A percentile compares a stretch with the other conserved stretches of the same genome.
Conservation (phyloP, 352 stramenopile species). For the Pythium plurisporium region DNA sequence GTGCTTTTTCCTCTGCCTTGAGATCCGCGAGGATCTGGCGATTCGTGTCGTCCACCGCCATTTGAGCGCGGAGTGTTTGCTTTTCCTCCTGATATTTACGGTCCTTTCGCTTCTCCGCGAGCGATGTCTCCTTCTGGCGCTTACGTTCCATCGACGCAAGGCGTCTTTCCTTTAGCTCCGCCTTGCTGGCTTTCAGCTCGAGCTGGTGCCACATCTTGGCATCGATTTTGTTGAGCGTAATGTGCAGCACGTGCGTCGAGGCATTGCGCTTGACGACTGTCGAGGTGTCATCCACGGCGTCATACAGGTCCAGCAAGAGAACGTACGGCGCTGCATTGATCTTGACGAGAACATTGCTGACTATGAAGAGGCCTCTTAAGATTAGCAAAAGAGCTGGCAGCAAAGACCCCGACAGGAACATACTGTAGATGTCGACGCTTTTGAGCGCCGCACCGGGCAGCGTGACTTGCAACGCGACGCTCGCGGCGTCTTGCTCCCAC, state of each 20-base stretch:
- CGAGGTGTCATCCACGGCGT: constrained; percentile 47
- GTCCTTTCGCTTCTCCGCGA: constrained; percentile 48
- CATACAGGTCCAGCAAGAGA: constrained; percentile 62
- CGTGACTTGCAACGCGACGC: constrained; percentile 46
- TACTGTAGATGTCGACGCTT: constrained; percentile 69
- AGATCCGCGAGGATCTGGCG: constrained; percentile 66
- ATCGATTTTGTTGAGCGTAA: constrained; percentile 45
- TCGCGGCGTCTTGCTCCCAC: constrained; percentile 55
- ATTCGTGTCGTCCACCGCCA: constrained; percentile 74
- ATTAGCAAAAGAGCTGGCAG: neutral
- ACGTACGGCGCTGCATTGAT: constrained; percentile 75
- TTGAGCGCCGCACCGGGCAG: constrained; percentile 44
- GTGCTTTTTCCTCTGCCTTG: constrained; percentile 70
- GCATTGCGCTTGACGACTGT: constrained; percentile 42
- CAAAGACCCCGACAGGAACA: neutral
- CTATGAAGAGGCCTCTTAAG: constrained; percentile 18
- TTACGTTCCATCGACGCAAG: constrained; percentile 65
- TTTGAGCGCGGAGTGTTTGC: constrained; percentile 69
- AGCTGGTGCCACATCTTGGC: constrained; percentile 43
- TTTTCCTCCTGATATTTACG: constrained; percentile 63
- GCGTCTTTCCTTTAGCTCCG: constrained; percentile 33
- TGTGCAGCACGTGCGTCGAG: constrained; percentile 34
- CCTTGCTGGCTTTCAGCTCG: constrained; percentile 33
- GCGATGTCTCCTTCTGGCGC: constrained; percentile 29
- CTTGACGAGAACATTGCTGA: constrained; percentile 78